phyloP scores from a whole-genome alignment of 176 grass and related monocot genomes.

The Aegilops bicornis region DNA sequence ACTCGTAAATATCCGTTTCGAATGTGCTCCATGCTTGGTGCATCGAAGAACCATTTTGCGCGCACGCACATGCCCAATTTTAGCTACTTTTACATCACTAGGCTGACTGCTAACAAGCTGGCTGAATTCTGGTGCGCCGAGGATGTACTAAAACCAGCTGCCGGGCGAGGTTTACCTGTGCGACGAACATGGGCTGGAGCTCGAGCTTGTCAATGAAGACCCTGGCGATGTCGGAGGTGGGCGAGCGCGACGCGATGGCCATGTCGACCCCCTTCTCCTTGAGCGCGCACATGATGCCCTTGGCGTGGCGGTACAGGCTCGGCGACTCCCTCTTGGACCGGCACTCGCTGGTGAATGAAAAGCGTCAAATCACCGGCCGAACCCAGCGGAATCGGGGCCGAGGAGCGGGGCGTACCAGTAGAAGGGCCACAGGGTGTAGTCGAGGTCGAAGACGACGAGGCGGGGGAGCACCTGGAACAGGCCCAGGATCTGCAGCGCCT shows the following conservation, averaged over 20 bases:
- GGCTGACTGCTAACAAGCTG: background rate
- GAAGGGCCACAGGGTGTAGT: slow-evolving; percentile 99
- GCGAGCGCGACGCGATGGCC: slow-evolving; percentile 86
- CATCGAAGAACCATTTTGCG: background rate
- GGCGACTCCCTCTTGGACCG: slow-evolving; percentile 80
- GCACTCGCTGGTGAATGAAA: slow-evolving; percentile 59
- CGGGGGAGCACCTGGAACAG: slow-evolving; percentile 72
- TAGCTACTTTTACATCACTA: background rate
- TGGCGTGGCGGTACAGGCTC: slow-evolving; percentile 76
- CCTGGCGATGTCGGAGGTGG: slow-evolving; percentile 82
- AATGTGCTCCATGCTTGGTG: background rate
- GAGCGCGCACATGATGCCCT: slow-evolving; percentile 81
- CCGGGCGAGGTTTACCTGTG: slow-evolving; percentile 40
- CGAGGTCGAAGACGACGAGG: slow-evolving; percentile 97
- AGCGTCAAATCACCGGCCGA: background rate
- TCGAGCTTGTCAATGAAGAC: slow-evolving; percentile 78
- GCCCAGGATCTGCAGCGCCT: slow-evolving; percentile 73
- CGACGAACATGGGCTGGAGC: slow-evolving; percentile 71
- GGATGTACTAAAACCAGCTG: background rate
- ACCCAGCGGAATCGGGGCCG: background rate
- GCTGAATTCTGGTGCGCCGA: background rate
- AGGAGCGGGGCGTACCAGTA: slow-evolving; percentile 47
- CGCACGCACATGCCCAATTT: background rate
- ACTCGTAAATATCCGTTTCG: background rate
- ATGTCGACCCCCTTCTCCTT: slow-evolving; percentile 91